Conservation (phyloP, 192 early-diverging fungal species). For the Coemansia guatemalensis region DNA sequence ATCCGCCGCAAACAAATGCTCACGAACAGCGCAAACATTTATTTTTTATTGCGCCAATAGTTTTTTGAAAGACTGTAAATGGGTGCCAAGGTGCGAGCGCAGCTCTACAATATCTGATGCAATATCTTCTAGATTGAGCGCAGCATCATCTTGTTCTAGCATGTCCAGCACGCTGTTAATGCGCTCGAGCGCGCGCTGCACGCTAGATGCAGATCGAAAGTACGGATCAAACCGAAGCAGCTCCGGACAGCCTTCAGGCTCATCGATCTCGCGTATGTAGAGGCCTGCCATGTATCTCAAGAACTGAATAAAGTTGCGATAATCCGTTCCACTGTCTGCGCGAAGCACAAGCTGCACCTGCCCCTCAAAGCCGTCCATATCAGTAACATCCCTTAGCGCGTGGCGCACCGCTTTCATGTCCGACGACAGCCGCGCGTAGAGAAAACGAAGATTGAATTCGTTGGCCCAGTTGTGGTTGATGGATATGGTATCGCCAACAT, state of each 20-base stretch:
- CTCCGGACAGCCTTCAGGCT: not conserved
- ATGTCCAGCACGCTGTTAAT: slow-evolving; percentile 16
- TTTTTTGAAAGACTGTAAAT: too few species aligned
- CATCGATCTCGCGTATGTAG: not conserved
- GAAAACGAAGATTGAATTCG: slow-evolving; percentile 56
- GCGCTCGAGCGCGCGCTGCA: slow-evolving; percentile 9
- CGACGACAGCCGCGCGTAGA: slow-evolving; percentile 47
- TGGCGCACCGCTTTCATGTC: slow-evolving; percentile 55
- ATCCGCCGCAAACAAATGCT: too few species aligned
- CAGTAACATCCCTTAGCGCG: slow-evolving; percentile 58
- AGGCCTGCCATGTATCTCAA: slow-evolving; percentile 12
- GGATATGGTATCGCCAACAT: slow-evolving; percentile 68
- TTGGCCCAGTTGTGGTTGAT: slow-evolving; percentile 82
- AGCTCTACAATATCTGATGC: not conserved
- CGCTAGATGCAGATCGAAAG: slow-evolving; percentile 17
- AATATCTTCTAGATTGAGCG: not conserved
- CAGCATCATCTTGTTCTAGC: slow-evolving; percentile 16
- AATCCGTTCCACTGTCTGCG: slow-evolving; percentile 38
- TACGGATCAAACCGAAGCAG: slow-evolving; percentile 16
- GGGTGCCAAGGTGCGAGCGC: not conserved
- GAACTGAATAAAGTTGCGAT: slow-evolving; percentile 29
- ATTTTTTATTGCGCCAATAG: too few species aligned
- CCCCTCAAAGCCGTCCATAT: slow-evolving; percentile 37
- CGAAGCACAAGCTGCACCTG: slow-evolving; percentile 39
- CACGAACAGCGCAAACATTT: too few species aligned